These are phyloP conservation scores for Paragyromitra xinjiangensis DNA, from an alignment of 495 filamentous ascomycete genomes.

Conservation along the genomic window DNA sequence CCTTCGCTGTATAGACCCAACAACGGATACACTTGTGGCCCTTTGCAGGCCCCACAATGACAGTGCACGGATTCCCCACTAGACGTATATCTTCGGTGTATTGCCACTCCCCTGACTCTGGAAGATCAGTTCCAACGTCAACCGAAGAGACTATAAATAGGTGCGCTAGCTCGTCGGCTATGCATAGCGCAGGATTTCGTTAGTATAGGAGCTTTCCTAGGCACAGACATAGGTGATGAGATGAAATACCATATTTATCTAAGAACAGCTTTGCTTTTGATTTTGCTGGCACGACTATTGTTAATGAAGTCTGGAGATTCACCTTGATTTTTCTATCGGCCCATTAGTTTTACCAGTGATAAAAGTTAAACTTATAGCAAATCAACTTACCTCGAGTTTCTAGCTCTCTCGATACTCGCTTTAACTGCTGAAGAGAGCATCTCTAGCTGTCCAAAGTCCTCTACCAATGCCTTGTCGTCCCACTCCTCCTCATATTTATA, in stretches of 20 bases:
- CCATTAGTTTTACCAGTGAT: constrained; percentile 45
- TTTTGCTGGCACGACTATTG: constrained; percentile 50
- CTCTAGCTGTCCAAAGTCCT: constrained; percentile 39
- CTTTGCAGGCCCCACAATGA: constrained; percentile 72
- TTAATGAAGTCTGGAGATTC: constrained; percentile 47
- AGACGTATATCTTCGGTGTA: constrained; percentile 65
- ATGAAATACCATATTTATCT: constrained; percentile 60
- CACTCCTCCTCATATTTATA: constrained; percentile 58
- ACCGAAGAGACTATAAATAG: constrained; percentile 78
- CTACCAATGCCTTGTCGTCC: constrained; percentile 59
- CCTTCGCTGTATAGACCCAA: constrained; percentile 77
- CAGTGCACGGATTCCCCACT: constrained; percentile 56
- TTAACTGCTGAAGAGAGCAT: constrained; percentile 51
- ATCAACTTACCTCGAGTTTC: constrained; percentile 12
- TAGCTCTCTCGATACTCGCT: constrained; percentile 41
- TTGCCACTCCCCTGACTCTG: constrained; percentile 56
- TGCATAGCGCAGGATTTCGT: constrained; percentile 7
- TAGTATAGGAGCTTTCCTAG: background rate
- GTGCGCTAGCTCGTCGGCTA: constrained; percentile 67
- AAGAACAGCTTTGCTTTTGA: constrained; percentile 60
- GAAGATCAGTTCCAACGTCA: constrained; percentile 16
- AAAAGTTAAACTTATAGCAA: constrained; percentile 32
- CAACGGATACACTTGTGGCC: constrained; percentile 82
- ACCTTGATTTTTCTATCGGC: constrained; percentile 48
- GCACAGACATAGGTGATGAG: background rate